phyloP scores from a whole-genome alignment of 495 filamentous ascomycete species.

The Filosporella fistucella region DNA sequence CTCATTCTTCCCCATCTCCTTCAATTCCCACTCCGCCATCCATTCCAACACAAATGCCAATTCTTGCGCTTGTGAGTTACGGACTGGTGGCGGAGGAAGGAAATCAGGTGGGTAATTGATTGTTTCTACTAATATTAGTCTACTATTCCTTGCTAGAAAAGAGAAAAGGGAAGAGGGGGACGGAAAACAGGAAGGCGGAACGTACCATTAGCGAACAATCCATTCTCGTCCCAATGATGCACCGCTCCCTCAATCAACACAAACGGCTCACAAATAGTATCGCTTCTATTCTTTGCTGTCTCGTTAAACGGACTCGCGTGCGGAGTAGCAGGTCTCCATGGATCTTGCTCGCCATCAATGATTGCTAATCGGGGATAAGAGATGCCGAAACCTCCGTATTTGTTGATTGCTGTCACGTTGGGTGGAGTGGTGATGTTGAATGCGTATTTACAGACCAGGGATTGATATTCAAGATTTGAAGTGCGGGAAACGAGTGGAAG shows the following conservation, averaged over 20 bases:
- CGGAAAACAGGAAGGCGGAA: too few relatives aligned
- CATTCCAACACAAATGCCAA: conserved; percentile 58
- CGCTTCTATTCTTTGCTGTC: conserved; percentile 38
- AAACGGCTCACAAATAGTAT: conserved; percentile 55
- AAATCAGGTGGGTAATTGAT: conserved; percentile 24
- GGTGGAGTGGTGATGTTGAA: conserved; percentile 60
- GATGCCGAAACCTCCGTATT: conserved; percentile 63
- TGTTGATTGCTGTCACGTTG: conserved; percentile 55
- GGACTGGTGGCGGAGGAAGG: conserved; percentile 49
- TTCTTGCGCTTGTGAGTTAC: conserved; percentile 49
- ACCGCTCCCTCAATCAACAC: conserved; percentile 58
- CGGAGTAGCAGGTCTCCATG: conserved; percentile 64
- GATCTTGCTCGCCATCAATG: conserved; percentile 65
- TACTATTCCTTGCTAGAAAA: too few relatives aligned
- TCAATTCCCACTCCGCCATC: conserved; percentile 50
- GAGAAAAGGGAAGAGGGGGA: too few relatives aligned
- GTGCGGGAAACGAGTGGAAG: conserved; percentile 62
- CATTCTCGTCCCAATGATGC: conserved; percentile 74
- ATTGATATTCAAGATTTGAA: conserved; percentile 49
- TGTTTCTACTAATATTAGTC: too few relatives aligned
- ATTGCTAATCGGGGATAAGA: conserved; percentile 60
- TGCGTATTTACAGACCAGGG: conserved; percentile 47
- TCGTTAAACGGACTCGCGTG: conserved; percentile 42
- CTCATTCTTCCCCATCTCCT: too few relatives aligned
- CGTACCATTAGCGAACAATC: conserved; percentile 55